Base-by-base conservation (phyloP, 345 rosid species). In the Hirschfeldia incana region DNA sequence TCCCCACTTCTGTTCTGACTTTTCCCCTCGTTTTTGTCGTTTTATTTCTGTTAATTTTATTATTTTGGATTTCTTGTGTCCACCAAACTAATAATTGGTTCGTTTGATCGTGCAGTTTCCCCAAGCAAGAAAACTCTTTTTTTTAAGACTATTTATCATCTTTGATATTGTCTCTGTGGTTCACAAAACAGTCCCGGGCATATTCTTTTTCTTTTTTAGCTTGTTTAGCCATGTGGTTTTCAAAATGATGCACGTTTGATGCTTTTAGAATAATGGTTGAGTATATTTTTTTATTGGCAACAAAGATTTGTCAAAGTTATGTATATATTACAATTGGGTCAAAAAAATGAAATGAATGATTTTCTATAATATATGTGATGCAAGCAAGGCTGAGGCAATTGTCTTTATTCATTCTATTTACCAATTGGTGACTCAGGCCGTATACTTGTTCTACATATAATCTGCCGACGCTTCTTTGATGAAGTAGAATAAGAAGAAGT, bases 1-100 rank as follows among this genome's bases (percentile, higher is more conserved):
- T 80, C 76, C 73, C 83, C 83, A 70, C 83, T 70, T 80, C 32
- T 75, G 68, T 63, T 68, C 66, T 75, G 80, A 69, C 76, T 70
- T 75, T 75, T 2, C 16, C 16, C 34, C n/a, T 46, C 62, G 44
- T 37, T 46, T 49, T 68, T 46, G 34, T 74, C 37, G 5, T 74
- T 68, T 17, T 46, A 33, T 80, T 42, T 74, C 33, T 75, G n/a
- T 21, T 16, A 49, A 71, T 34, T 37, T 63, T 21, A 46, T 11
- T 72, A 27, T 67, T 28, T 42, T 30, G 51, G 44, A 37, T 67
- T 73, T 62, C 82, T 44, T 67, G 30, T 66, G 33, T 55, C 30
- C 76, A 70, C 83, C 73, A 75, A 68, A 80, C 69, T 69, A 75
- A 74, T 80, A 36, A 80, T 80, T 75, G 69, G 37, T 70, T 65